Evolutionary conservation across 805 yeast species (phyloP), one percentile per base, ranked within the genome.

Genomic region (Starmera quercuum): DNA sequence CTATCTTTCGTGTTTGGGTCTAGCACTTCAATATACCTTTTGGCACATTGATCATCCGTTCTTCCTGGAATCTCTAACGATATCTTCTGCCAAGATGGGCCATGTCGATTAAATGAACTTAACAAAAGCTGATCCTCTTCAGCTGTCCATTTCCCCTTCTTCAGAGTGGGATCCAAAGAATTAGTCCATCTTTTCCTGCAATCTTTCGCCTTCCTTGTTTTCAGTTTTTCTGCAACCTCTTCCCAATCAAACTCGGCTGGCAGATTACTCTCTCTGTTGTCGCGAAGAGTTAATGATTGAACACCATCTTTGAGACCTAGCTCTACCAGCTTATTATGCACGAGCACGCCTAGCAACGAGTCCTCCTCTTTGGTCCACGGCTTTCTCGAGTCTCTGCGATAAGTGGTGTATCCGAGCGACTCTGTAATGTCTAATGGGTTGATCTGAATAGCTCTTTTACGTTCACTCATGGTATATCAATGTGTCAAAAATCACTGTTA

Each of bases 11-110:
- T 82, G 34, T 63, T 59, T 6, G 97, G 96, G 46, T 85, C 92
- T 38, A 88, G 56, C 2, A 86, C 95, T 49, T 88, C 97, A 12
- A 79, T 75, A 53, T 84, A 88, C 47, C 97, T 63, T 51, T 88
- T 88, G 2, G 95, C 84, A 63, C 97, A 88, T 61, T 88, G 97
- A 56, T 87, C 96, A 49, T 87, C 95, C 1, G 95, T 88, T 51
- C 97, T 67, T 5, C 95, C 95, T 4, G 75, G 73, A 10, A 88
- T 82, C 34, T 73, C 78, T 32, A 67, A 59, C 0, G 95, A 77
- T 9, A 88, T 87, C 46, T 79, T 79, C 41, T 83, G 83, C 97
- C 97, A 88, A 20, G 78, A 71, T 0, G 95, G 70, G 0, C 97
- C 97, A 52, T 73, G 69, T 43, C 66, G 69, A 31, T 71, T 62